These are phyloP conservation scores for Lentinula boryana DNA, from an alignment of 768 basidiomycete genomes.

Conservation along the genomic window DNA sequence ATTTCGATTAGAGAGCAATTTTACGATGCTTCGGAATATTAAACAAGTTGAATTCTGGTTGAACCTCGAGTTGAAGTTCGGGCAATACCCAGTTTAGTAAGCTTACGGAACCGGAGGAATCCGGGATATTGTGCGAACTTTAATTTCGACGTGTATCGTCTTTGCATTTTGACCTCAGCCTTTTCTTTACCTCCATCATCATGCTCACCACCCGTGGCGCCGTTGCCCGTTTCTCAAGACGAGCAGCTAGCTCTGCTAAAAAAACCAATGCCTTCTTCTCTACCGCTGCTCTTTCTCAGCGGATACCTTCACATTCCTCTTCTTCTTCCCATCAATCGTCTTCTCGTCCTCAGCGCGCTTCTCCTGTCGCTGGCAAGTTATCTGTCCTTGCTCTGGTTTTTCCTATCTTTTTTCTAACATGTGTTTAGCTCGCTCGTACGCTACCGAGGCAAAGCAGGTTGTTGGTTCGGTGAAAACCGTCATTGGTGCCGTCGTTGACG, in stretches of 20 bases:
- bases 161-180: neutral
- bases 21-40: too few species aligned
- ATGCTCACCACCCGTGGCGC: slow-evolving; percentile 88
- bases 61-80: neutral
- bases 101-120: slow-evolving; percentile 1
- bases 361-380: slow-evolving; percentile 50
- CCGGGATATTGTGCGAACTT: slow-evolving; percentile 35
- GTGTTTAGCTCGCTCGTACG: slow-evolving; percentile 72
- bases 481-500: slow-evolving; percentile 99
- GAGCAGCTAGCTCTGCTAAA: slow-evolving; percentile 71
- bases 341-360: slow-evolving; percentile 42
- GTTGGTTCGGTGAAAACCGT: slow-evolving; percentile 92
- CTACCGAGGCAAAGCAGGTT: slow-evolving; percentile 75
- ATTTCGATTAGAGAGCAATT: too few species aligned
- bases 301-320: slow-evolving; percentile 37
- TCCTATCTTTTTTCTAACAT: slow-evolving; percentile 13
- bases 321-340: slow-evolving; percentile 30
- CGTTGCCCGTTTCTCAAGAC: slow-evolving; percentile 82
- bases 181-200: slow-evolving; percentile 27
- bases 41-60: too few species aligned
- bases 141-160: slow-evolving; percentile 37
- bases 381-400: slow-evolving; percentile 8
- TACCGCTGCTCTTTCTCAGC: slow-evolving; percentile 56
- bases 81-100: neutral
- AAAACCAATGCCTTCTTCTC: slow-evolving; percentile 79